Evolutionary conservation across 2,329 filamentous ascomycete genomes (phyloP), one percentile per base, ranked within the genome.

Genomic region (Xylaria sp.): DNA sequence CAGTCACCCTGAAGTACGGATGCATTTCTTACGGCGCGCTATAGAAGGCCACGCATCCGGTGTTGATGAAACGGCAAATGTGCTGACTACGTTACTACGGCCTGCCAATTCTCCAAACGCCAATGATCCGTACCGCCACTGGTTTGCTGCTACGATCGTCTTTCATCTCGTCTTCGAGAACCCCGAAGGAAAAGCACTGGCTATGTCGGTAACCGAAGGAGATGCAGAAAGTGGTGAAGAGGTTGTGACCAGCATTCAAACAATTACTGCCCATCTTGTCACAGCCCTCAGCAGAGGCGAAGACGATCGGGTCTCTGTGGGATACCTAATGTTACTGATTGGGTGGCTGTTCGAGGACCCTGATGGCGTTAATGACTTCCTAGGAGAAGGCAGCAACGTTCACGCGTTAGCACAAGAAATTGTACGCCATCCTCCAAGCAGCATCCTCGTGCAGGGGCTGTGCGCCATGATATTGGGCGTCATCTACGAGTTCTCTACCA

Each of bases 401-500:
- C 92, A 98, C 76, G 92, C 90, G 54, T 84, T 98, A 39, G 89
- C 96, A 15, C 92, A 96, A 75, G 88, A 90, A 33, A 89, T 93
- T 49, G 77, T 86, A 23, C 90, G 90, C 71, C 88, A 90, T 69
- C 82, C 86, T 73, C 81, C 86, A 33, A 89, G 89, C 13, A 90
- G 90, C 68, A 84, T 88, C 23, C 83, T 97, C 39, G 86, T 95
- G 15, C 92, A 93, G 72, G 96, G 96, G 1, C 85, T 99, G 13
- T 94, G 92, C 78, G 92, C 94, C 18, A 90, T 94, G 78, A 83
- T 99, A 0, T 85, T 98, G 1, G 96, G 95, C 10, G 91, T 97
- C 23, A 87, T 96, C 4, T 99, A 98, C 78, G 96, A 99, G 77
- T 99, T 98, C 77, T 98, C 95, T 10, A 98, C 95, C 0, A 97